Evolutionary conservation across 1,284 basidiomycete species (phyloP).

Genomic region (Hypsizygus ulmarius): DNA sequence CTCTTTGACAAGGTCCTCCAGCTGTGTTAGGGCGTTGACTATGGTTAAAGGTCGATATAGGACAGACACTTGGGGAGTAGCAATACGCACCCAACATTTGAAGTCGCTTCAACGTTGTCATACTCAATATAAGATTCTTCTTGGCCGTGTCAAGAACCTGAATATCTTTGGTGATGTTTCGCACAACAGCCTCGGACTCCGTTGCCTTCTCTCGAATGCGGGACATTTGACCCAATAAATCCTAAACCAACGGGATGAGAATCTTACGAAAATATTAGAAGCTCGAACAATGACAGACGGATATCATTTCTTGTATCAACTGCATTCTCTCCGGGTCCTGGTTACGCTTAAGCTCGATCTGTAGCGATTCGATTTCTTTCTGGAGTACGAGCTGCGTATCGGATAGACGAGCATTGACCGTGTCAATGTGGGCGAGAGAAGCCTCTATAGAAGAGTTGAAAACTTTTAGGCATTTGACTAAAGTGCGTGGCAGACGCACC

Average conservation of each 20-base stretch:
- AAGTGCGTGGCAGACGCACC: slow-evolving; percentile 44
- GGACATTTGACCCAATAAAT: slow-evolving; percentile 90
- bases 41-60: background rate
- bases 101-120: slow-evolving; percentile 88
- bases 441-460: slow-evolving; percentile 45
- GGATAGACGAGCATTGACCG: slow-evolving; percentile 58
- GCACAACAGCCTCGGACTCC: slow-evolving; percentile 93
- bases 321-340: slow-evolving; percentile 87
- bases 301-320: slow-evolving; percentile 90
- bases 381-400: slow-evolving; percentile 64
- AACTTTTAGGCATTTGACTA: background rate
- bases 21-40: slow-evolving; percentile 83
- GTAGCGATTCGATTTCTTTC: slow-evolving; percentile 69
- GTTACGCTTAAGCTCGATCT: slow-evolving; percentile 64
- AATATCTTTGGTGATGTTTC: slow-evolving; percentile 95
- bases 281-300: slow-evolving; percentile 45
- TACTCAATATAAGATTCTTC: slow-evolving; percentile 85
- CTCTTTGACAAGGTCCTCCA: slow-evolving; percentile 76
- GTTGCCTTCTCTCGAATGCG: slow-evolving; percentile 93
- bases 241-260: slow-evolving; percentile 44
- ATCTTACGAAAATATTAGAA: slow-evolving; percentile 7
- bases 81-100: slow-evolving; percentile 84
- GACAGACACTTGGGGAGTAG: background rate
- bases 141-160: slow-evolving; percentile 94
- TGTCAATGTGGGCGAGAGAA: slow-evolving; percentile 61